phyloP scores from a whole-genome alignment of 345 rosid genomes.

The Euphorbia tirucalli region DNA sequence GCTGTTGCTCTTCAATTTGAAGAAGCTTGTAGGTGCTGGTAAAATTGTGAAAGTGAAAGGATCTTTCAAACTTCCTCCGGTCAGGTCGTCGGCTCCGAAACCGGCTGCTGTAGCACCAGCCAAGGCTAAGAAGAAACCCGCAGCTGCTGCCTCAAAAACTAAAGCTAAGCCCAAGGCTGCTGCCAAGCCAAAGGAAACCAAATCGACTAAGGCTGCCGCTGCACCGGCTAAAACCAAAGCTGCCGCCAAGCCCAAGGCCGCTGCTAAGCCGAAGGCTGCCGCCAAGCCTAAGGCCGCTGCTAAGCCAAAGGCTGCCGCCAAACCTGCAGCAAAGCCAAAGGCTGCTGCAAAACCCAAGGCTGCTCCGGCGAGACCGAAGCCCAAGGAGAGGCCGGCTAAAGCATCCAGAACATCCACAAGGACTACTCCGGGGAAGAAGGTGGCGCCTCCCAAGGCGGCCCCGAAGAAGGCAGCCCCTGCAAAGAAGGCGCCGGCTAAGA shows the following conservation, averaged over 20 bases:
- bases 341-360: constrained; percentile 10
- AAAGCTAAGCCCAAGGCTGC: constrained; percentile 40
- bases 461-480: constrained; percentile 43
- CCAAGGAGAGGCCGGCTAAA: constrained; percentile 60
- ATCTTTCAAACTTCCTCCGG: constrained; percentile 66
- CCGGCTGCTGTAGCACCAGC: constrained; percentile 23
- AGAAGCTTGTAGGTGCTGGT: constrained; percentile 61
- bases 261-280: constrained; percentile 38
- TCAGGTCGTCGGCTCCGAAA: constrained; percentile 22
- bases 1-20: constrained; percentile 58
- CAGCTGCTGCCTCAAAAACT: constrained; percentile 23
- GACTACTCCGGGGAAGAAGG: constrained; percentile 59
- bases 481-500: constrained; percentile 51
- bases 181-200: constrained; percentile 23
- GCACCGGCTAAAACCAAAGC: constrained; percentile 28
- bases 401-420: constrained; percentile 60
- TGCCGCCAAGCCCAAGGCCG: constrained; percentile 31
- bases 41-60: constrained; percentile 69
- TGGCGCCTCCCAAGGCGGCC: constrained; percentile 33
- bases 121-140: constrained; percentile 32
- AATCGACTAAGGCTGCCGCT: constrained; percentile 15
- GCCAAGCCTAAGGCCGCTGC: constrained; percentile 48
- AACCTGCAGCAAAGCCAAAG: constrained; percentile 23
- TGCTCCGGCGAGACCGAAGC: constrained; percentile 20
- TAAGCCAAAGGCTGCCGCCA: constrained; percentile 53